A percentile compares a stretch with the other conserved stretches of the same genome.
These are phyloP conservation scores for Pleurotus giganteus DNA, from an alignment of 768 basidiomycete genomes.

Conservation along the genomic window DNA sequence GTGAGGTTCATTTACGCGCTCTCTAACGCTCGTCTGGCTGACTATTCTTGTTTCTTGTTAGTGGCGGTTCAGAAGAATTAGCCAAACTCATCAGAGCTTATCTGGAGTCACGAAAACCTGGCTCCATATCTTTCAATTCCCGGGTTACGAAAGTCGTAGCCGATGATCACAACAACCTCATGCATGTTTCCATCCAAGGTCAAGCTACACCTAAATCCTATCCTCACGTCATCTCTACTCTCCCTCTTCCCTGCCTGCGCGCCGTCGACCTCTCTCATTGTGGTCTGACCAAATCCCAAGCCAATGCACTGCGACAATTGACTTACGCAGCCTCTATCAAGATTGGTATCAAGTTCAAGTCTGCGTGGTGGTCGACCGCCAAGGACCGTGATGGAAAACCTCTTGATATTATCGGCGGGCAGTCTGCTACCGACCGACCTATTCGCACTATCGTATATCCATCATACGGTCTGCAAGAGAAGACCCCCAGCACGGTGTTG, in stretches of 20 bases:
- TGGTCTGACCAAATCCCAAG: constrained; percentile 26
- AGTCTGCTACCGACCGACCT: constrained; percentile 38
- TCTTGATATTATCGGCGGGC: constrained; percentile 35
- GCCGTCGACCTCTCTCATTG: constrained; percentile 22
- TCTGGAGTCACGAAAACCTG: neutral
- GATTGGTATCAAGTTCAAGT: constrained; percentile 33
- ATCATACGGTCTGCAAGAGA: constrained; percentile 29
- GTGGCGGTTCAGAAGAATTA: constrained; percentile 20
- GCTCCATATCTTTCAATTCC: constrained; percentile 1
- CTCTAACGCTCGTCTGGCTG: neutral
- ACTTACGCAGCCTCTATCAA: constrained; percentile 32
- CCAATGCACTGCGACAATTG: constrained; percentile 28
- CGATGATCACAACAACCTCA: neutral
- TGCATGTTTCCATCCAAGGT: constrained; percentile 7
- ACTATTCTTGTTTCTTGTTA: constrained; percentile 2
- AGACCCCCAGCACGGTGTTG: constrained; percentile 23
- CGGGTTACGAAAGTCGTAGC: constrained; percentile 14
- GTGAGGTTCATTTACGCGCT: constrained; percentile 16
- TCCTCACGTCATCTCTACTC: constrained; percentile 29
- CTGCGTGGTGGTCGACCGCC: constrained; percentile 31
- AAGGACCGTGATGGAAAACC: constrained; percentile 16
- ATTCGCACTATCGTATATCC: constrained; percentile 42
- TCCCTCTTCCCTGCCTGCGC: constrained; percentile 28
- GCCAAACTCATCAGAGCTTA: constrained; percentile 21
- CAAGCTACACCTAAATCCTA: neutral